Base-by-base conservation (phyloP, 164 flowering plant species). In the Hamamelis virginiana region DNA sequence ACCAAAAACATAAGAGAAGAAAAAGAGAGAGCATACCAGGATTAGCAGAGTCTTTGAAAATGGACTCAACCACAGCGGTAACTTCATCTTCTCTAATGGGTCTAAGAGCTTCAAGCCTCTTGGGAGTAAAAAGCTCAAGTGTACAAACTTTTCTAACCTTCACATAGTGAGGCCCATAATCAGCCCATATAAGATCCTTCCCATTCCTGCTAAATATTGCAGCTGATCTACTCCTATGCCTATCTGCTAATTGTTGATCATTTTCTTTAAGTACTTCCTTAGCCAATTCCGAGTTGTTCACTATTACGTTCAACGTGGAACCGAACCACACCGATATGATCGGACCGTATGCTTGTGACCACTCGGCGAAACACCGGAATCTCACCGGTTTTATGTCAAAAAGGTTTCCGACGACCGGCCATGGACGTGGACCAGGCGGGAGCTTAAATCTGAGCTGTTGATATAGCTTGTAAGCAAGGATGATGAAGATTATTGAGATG, bases 291-390 rank as follows among this genome's bases (percentile, higher is more conserved):
- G 83, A 1, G 45, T 51, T 82, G 12, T 80, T 75, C 12, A 80
- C 81, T 9, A 82, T 38, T 16, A 82, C 85, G 77, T 80, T 82
- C 28, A 82, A 52, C 10, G 77, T 77, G 19, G 85, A 75, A 16
- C 85, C 85, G 64, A 80, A 77, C 83, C 85, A 77, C 5, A 82
- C 85, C 26, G 85, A 79, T 22, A 82, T 75, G 38, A 82, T 80
- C 23, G 85, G 85, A 2, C 83, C 85, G 64, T 82, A 82, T 0
- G 55, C 16, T 28, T 67, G 66, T 18, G 85, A 72, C 85, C 85
- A 82, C 22, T 82, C 85, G 11, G 72, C 72, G 50, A 64, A 82
- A 78, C 85, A 82, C 41, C 83, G 73, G 73, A 79, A 82, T 44
- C 83, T 45, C 27, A 82, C 81, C 9, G 85, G 85, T 68, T 75